Conservation (phyloP, 768 basidiomycete genomes). For the Lentinula raphanica region DNA sequence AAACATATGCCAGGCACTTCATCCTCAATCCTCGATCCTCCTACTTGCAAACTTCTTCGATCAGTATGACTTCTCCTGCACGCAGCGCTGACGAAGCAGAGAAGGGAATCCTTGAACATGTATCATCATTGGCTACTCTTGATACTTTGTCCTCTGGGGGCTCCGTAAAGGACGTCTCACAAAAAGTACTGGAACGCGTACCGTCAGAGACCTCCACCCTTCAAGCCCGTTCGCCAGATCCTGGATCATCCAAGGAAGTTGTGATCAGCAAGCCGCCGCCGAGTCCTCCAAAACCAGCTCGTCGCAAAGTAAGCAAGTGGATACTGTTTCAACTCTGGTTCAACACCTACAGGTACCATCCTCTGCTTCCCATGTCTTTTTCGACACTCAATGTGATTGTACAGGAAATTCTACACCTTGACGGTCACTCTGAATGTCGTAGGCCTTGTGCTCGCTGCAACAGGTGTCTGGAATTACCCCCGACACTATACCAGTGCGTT, state of each 20-base stretch:
- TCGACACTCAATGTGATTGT: not conserved
- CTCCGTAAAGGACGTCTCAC: not conserved
- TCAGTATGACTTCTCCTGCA: not conserved
- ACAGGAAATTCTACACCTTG: constrained; percentile 70
- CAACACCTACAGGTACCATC: constrained; percentile 63
- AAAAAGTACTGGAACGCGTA: not conserved
- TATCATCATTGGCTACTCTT: not conserved
- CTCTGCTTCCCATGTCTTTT: not conserved
- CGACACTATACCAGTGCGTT: constrained; percentile 62
- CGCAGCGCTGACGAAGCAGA: constrained; percentile 1
- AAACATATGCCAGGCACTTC: not conserved
- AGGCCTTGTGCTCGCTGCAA: constrained; percentile 54
- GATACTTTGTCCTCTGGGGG: not conserved
- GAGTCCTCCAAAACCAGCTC: constrained; percentile 15
- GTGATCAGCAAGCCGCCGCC: not conserved
- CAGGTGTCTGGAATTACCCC: constrained; percentile 66
- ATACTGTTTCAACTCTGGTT: constrained; percentile 69
- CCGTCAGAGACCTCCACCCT: not conserved
- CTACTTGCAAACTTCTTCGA: not conserved
- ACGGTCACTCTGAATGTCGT: constrained; percentile 55
- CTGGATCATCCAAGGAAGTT: not conserved
- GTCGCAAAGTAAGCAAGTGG: constrained; percentile 42
- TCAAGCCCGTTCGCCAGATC: not conserved
- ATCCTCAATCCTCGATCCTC: not conserved
- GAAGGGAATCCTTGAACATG: constrained; percentile 2